Conservation (phyloP, 441 rosid species). For the Daphne laureola region DNA sequence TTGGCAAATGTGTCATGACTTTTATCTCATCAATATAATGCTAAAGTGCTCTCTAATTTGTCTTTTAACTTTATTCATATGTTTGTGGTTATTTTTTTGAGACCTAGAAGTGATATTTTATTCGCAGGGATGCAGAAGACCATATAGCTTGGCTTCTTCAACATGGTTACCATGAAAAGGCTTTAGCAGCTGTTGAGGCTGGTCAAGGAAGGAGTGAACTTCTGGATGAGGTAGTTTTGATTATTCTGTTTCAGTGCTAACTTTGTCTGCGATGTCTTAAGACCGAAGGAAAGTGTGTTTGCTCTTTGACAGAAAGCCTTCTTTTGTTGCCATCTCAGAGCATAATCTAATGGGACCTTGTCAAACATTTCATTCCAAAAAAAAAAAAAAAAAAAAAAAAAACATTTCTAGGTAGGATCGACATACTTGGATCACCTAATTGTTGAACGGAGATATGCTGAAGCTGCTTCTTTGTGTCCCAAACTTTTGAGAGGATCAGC, state of each 20-base stretch:
- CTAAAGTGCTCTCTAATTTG: neutral
- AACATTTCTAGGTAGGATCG: constrained; percentile 76
- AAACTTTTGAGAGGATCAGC: constrained; percentile 91
- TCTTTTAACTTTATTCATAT: neutral
- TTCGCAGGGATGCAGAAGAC: constrained; percentile 91
- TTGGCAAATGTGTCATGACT: neutral
- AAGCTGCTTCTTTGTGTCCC: constrained; percentile 98
- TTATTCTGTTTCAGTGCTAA: neutral
- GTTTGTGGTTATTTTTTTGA: too few species aligned
- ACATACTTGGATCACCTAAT: constrained; percentile 98
- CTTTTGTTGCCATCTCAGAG: neutral
- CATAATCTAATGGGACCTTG: neutral
- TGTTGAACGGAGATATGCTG: constrained; percentile 92
- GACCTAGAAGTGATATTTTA: neutral
- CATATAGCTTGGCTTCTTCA: constrained; percentile 98
- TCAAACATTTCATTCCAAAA: constrained; percentile 13
- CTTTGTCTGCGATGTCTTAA: neutral
- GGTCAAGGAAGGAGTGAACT: constrained; percentile 93
- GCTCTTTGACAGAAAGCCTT: neutral
- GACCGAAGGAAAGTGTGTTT: neutral
- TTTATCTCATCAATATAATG: neutral
- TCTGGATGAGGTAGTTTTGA: constrained; percentile 70
- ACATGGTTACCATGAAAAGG: constrained; percentile 97
- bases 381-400: too few species aligned
- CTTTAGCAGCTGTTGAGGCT: constrained; percentile 97